Conservation (phyloP, 2,329 filamentous ascomycete species). For the Fusarium sp. region DNA sequence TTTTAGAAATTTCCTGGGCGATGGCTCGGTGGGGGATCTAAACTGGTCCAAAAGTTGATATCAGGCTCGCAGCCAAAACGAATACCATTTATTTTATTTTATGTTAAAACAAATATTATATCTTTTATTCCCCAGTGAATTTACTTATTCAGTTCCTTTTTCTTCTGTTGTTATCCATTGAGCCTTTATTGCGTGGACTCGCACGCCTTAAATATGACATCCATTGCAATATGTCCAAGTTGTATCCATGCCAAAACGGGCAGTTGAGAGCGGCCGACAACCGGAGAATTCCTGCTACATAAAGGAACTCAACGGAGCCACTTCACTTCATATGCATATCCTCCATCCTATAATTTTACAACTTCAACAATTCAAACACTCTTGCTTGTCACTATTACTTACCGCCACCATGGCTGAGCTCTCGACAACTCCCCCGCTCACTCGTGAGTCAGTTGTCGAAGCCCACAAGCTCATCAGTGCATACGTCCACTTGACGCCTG, state of each 20-base stretch:
- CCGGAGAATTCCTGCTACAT: slow-evolving; percentile 19
- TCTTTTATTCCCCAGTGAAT: not conserved
- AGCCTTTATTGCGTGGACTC: not conserved
- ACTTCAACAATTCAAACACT: not conserved
- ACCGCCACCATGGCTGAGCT: slow-evolving; percentile 64
- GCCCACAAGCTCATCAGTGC: slow-evolving; percentile 80
- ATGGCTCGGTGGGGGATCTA: slow-evolving; percentile 42
- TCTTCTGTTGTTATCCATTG: not conserved
- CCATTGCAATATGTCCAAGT: slow-evolving; percentile 1
- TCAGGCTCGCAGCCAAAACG: slow-evolving; percentile 41
- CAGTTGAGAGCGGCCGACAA: slow-evolving; percentile 26
- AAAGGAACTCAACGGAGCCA: slow-evolving; percentile 3
- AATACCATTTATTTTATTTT: slow-evolving; percentile 44
- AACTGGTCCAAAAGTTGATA: slow-evolving; percentile 49
- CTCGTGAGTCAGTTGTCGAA: slow-evolving; percentile 75
- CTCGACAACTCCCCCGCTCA: slow-evolving; percentile 73
- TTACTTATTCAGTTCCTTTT: not conserved
- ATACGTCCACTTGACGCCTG: slow-evolving; percentile 85
- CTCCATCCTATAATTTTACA: not conserved
- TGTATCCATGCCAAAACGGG: slow-evolving; percentile 22
- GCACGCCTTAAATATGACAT: slow-evolving; percentile 30
- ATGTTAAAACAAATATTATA: not conserved
- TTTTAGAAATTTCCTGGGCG: slow-evolving; percentile 46
- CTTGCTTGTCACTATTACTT: not conserved
- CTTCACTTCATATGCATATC: not conserved